These are phyloP conservation scores for Margaritispora aquatica DNA, from an alignment of 495 filamentous ascomycete species.

Conservation along the genomic window DNA sequence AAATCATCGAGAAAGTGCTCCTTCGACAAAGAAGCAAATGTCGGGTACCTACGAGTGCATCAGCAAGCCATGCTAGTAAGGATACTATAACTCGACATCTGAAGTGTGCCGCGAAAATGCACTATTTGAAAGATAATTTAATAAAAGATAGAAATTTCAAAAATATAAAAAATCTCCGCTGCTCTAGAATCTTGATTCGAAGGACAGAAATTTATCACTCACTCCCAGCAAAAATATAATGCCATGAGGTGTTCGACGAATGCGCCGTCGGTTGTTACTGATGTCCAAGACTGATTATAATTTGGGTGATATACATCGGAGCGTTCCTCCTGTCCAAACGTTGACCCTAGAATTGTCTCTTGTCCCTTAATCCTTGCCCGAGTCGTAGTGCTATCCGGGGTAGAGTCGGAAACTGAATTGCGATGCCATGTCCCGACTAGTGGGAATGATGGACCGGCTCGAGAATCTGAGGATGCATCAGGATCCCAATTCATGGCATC, in stretches of 20 bases:
- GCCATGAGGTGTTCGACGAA: constrained; percentile 59
- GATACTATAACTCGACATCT: too few species aligned
- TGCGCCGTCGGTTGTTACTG: constrained; percentile 46
- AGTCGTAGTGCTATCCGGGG: not conserved
- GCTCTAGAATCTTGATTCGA: too few species aligned
- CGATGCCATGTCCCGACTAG: constrained; percentile 15
- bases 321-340: constrained; percentile 1
- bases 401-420: not conserved
- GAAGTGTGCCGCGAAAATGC: too few species aligned
- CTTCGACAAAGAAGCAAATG: constrained; percentile 64
- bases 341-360: constrained; percentile 13
- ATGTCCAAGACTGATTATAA: constrained; percentile 45
- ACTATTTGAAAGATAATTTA: too few species aligned
- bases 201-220: too few species aligned
- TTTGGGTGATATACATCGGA: not conserved
- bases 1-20: constrained; percentile 68
- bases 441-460: not conserved
- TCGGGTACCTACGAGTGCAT: too few species aligned
- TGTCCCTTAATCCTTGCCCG: constrained; percentile 4
- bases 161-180: too few species aligned
- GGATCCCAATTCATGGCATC: constrained; percentile 18
- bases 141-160: too few species aligned
- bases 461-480: not conserved
- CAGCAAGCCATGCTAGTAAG: too few species aligned
- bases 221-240: constrained; percentile 77